Percentiles rank a stretch among this genome's conserved stretches.
Conservation (phyloP, 2,329 filamentous ascomycete genomes). For the Pleurostoma richardsiae region DNA sequence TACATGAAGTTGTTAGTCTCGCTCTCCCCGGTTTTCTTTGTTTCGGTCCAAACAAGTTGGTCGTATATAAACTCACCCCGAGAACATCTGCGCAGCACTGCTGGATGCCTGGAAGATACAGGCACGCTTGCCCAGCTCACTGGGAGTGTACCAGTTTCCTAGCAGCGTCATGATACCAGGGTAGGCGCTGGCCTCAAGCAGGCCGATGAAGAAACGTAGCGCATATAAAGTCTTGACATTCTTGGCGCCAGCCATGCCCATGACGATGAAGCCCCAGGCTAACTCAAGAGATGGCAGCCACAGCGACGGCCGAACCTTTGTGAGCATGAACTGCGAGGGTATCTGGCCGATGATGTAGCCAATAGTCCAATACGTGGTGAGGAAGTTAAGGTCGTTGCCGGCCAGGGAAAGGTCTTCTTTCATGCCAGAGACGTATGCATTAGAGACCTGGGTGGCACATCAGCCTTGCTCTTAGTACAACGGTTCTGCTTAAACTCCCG, state of each 20-base stretch:
- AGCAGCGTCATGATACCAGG: constrained; percentile 31
- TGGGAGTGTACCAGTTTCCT: constrained; percentile 37
- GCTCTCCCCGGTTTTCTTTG: background rate
- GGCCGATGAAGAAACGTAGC: constrained; percentile 38
- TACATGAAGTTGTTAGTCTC: background rate
- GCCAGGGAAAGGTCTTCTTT: constrained; percentile 48
- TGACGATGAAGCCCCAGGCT: constrained; percentile 25
- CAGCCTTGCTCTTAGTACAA: background rate
- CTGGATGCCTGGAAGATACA: constrained; percentile 33
- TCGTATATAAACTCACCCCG: constrained; percentile 14
- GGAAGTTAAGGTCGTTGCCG: constrained; percentile 49
- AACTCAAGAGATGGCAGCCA: constrained; percentile 34
- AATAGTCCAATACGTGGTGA: constrained; percentile 49
- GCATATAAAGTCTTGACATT: constrained; percentile 29
- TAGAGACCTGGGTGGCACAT: constrained; percentile 19
- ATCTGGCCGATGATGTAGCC: constrained; percentile 51
- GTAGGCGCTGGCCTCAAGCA: constrained; percentile 30
- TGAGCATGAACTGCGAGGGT: constrained; percentile 32
- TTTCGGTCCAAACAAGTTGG: no score
- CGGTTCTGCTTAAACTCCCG: constrained; percentile 1
- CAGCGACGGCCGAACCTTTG: constrained; percentile 33
- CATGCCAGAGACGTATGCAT: constrained; percentile 35
- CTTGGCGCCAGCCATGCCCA: constrained; percentile 28
- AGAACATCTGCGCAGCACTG: constrained; percentile 33
- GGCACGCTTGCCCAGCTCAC: constrained; percentile 35